phyloP scores from a whole-genome alignment of 2,329 filamentous ascomycete genomes.

The Penicillium sp. region DNA sequence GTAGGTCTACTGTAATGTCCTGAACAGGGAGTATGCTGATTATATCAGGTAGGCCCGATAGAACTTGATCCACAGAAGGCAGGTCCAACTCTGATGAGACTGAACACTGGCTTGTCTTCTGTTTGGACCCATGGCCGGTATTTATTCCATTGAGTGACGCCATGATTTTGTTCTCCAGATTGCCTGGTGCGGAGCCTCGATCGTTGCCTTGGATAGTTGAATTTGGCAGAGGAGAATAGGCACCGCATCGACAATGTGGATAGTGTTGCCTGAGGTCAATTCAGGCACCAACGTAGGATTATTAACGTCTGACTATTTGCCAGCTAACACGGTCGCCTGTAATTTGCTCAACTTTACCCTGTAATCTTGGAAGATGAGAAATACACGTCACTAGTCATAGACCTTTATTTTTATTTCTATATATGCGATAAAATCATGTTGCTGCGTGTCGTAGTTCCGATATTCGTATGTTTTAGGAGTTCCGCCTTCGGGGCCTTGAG shows the following conservation, averaged over 20 bases:
- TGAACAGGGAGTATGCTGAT: conserved; percentile 21
- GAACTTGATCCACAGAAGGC: conserved; percentile 27
- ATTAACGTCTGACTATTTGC: not conserved
- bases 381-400: not conserved
- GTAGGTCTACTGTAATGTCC: conserved; percentile 19
- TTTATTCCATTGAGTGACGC: conserved; percentile 12
- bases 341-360: not conserved
- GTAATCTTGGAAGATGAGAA: not conserved
- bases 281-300: conserved; percentile 17
- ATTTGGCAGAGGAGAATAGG: conserved; percentile 1
- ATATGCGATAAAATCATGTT: not conserved
- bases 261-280: conserved; percentile 18
- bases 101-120: conserved; percentile 3
- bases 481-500: conserved; percentile 12
- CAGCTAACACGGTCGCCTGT: not conserved
- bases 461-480: not conserved
- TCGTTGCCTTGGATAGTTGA: conserved; percentile 5
- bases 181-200: not conserved
- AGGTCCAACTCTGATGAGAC: conserved; percentile 15
- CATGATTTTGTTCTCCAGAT: conserved; percentile 11
- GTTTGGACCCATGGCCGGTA: conserved; percentile 6
- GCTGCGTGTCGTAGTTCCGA: not conserved
- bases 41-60: conserved; percentile 23
- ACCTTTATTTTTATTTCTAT: not conserved
- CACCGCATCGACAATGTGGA: not conserved